Percentiles rank a stretch among this genome's conserved stretches.
Conservation (phyloP, 768 basidiomycete genomes). For the Lepiota brunneoincarnata region DNA sequence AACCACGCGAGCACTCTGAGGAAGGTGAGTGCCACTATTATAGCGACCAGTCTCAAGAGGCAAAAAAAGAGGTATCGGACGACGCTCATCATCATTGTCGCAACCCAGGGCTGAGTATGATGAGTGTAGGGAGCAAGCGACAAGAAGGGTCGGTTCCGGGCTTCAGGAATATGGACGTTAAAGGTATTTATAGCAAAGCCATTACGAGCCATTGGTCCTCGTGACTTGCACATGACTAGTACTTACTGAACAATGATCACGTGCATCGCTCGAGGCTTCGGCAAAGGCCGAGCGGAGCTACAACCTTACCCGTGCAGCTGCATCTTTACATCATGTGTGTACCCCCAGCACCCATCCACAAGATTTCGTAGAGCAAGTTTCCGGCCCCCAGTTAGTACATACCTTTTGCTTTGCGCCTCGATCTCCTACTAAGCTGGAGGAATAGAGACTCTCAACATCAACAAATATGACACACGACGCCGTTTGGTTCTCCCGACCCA, state of each 20-base stretch:
- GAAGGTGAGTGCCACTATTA: slow-evolving; percentile 29
- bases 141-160: too few relatives aligned
- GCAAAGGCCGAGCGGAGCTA: neutral
- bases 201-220: too few relatives aligned
- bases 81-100: neutral
- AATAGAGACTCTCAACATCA: slow-evolving; percentile 18
- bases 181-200: too few relatives aligned
- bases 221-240: too few relatives aligned
- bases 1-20: slow-evolving; percentile 37
- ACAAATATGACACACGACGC: slow-evolving; percentile 94
- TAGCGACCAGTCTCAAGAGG: slow-evolving; percentile 23
- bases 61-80: neutral
- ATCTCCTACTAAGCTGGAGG: neutral
- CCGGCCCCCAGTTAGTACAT: slow-evolving; percentile 27
- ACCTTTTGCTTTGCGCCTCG: slow-evolving; percentile 5
- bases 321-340: slow-evolving; percentile 36
- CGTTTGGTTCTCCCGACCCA: slow-evolving; percentile 95
- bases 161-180: too few relatives aligned
- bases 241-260: neutral
- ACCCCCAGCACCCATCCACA: slow-evolving; percentile 7
- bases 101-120: too few relatives aligned
- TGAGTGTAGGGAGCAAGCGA: too few relatives aligned
- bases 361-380: slow-evolving; percentile 18
- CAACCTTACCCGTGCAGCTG: slow-evolving; percentile 32
- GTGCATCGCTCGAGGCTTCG: neutral